phyloP scores from a whole-genome alignment of 169 alveolate species.

The Besnoitia besnoiti region DNA sequence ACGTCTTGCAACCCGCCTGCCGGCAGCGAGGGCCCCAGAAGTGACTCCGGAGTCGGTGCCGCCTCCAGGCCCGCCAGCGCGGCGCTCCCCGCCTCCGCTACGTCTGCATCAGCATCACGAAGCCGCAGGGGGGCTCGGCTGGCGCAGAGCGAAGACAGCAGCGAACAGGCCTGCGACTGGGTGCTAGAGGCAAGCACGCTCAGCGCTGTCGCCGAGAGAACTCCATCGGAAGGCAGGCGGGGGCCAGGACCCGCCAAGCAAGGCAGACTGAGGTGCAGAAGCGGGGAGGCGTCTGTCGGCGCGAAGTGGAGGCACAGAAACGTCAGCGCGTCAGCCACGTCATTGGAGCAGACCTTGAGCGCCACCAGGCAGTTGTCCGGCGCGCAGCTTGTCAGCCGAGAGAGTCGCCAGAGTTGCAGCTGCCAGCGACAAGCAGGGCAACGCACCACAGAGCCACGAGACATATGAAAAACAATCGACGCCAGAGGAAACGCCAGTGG shows the following conservation, averaged over 20 bases:
- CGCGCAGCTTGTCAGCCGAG: conserved; percentile 53
- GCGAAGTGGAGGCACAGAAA: conserved; percentile 48
- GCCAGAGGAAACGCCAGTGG: too few species aligned
- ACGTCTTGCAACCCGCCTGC: too few species aligned
- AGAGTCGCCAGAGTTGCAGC: conserved; percentile 51
- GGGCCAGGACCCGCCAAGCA: not conserved
- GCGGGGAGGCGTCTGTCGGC: not conserved
- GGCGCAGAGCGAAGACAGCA: too few species aligned
- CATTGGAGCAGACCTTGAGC: conserved; percentile 54
- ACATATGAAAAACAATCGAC: too few species aligned
- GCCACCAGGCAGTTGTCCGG: conserved; percentile 57
- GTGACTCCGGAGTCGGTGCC: too few species aligned
- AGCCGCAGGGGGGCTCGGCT: too few species aligned
- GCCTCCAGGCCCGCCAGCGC: too few species aligned
- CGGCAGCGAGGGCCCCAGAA: too few species aligned
- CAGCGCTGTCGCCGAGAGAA: not conserved
- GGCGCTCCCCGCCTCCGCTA: too few species aligned
- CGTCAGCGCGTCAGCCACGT: conserved; percentile 44
- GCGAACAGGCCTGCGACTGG: not conserved
- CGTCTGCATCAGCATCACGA: too few species aligned
- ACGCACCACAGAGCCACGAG: not conserved
- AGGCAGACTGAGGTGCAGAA: conserved; percentile 29
- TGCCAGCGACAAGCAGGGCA: not conserved
- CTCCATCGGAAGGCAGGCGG: not conserved
- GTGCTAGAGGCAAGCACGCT: not conserved